Base-by-base conservation (phyloP, 495 filamentous ascomycete genomes). In the Hyaloscypha finlandica region DNA sequence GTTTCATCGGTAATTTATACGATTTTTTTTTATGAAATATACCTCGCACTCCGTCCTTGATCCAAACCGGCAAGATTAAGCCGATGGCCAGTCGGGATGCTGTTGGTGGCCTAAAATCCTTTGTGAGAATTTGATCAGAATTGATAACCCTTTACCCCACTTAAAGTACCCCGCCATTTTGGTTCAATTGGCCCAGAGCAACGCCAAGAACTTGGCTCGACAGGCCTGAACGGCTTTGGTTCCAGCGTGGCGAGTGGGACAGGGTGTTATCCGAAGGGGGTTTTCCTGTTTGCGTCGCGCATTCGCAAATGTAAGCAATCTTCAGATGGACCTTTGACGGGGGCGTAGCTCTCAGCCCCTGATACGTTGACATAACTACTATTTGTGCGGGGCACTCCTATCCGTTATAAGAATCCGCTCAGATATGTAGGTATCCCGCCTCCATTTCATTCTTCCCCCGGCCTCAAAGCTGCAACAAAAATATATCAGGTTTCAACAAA, bases 251-350 rank as follows among this genome's bases (percentile, higher is more conserved):
- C 8, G 5, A 30, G 8, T 32, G 53, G 6, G 53, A 25, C 22
- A 30, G 53, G 53, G 53, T 29, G 22, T 56, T 56, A 29, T 11
- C 53, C 53, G 53, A 56, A 25, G 53, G 53, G 53, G 53, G 53
- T 29, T 56, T 56, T 56, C 53, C 53, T n/a, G 53, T 1, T 56
- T 56, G 20, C 53, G 8, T 56, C 6, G 8, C 53, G 22, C 9
- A 3, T 11, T 56, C 53, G 4, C 22, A 8, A 32, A 56, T 2
- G 53, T 56, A 4, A 56, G 42, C 42, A 48, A 48, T 48, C 4
- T 48, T 14, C 8, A 32, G n/a, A 25, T 25, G 19, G 1, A 56
- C 6, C 19, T 25, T 25, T n/a, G 8, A 32, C 3, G 22, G 20
- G 8, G 30, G n/a, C 30, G 20, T 56, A 11, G 6, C 0, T 56